These are phyloP conservation scores for Escovopsis sp. DNA, from an alignment of 2,329 filamentous ascomycete genomes.

Conservation along the genomic window DNA sequence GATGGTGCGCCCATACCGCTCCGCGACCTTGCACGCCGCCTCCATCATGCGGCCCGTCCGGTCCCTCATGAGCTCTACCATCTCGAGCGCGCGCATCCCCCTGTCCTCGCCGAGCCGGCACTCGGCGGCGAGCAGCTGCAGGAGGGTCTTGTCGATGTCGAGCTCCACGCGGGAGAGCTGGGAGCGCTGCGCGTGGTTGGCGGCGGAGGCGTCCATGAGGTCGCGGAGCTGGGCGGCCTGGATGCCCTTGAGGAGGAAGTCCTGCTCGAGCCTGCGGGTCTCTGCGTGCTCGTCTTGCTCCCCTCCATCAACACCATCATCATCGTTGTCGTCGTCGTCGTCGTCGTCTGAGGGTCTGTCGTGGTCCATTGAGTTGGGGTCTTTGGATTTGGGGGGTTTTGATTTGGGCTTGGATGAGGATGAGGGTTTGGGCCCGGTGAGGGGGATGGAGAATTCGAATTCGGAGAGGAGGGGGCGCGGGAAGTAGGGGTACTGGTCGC, in stretches of 20 bases:
- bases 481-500: constrained; percentile 85
- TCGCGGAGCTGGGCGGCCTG: constrained; percentile 63
- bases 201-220: constrained; percentile 50
- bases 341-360: constrained; percentile 10
- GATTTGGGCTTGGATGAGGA: constrained; percentile 76
- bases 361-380: constrained; percentile 13
- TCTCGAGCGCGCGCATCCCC: constrained; percentile 87
- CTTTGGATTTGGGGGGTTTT: constrained; percentile 14
- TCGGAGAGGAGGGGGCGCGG: constrained; percentile 80
- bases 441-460: constrained; percentile 80
- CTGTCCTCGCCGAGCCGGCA: constrained; percentile 86
- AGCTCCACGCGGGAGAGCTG: constrained; percentile 59
- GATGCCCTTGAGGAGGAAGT: constrained; percentile 61
- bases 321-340: constrained; percentile 1
- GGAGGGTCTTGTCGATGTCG: constrained; percentile 75
- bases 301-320: constrained; percentile 14
- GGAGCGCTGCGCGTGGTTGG: constrained; percentile 43
- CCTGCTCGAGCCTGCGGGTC: constrained; percentile 57
- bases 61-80: constrained; percentile 77
- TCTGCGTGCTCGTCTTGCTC: constrained; percentile 27
- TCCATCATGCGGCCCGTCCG: constrained; percentile 79
- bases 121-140: constrained; percentile 80
- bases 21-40: constrained; percentile 77
- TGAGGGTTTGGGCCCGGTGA: constrained; percentile 51
- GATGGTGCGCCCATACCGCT: constrained; percentile 65